Conservation (phyloP, 768 basidiomycete species). For the Suillus sp. region DNA sequence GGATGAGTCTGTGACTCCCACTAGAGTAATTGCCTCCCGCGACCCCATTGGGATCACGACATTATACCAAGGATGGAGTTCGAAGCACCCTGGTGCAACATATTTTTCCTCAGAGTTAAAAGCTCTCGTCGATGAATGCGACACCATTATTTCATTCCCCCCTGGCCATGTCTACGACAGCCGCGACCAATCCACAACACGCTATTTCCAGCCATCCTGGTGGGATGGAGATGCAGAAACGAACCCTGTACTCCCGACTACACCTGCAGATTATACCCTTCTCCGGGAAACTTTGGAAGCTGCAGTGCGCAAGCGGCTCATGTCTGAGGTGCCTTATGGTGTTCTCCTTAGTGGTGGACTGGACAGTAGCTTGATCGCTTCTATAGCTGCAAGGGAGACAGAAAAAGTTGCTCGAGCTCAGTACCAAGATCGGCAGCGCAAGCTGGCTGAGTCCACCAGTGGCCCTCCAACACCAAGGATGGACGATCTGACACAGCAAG, state of each 20-base stretch:
- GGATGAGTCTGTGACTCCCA: conserved; percentile 88
- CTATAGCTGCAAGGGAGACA: conserved; percentile 93
- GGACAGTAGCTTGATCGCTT: conserved; percentile 94
- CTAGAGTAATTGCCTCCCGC: conserved; percentile 92
- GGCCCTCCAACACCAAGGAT: conserved; percentile 58
- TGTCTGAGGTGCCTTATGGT: conserved; percentile 98
- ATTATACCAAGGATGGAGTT: conserved; percentile 96
- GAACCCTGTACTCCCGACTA: conserved; percentile 57
- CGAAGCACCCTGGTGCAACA: conserved; percentile 74
- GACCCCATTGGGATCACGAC: conserved; percentile 99
- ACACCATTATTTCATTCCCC: conserved; percentile 93
- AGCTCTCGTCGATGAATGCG: conserved; percentile 87
- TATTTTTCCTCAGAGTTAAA: conserved; percentile 98
- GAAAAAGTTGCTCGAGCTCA: conserved; percentile 87
- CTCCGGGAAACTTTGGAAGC: conserved; percentile 85
- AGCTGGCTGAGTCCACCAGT: conserved; percentile 52
- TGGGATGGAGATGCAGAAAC: conserved; percentile 80
- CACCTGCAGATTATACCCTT: conserved; percentile 60
- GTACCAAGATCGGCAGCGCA: conserved; percentile 65
- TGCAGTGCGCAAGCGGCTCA: conserved; percentile 91
- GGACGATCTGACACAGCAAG: conserved; percentile 51
- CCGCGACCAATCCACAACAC: conserved; percentile 68
- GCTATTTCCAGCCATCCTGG: conserved; percentile 91
- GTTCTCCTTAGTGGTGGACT: conserved; percentile 94
- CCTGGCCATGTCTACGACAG: conserved; percentile 98